Base-by-base conservation (phyloP, 2,329 filamentous ascomycete genomes). In the Penicillium sp. region DNA sequence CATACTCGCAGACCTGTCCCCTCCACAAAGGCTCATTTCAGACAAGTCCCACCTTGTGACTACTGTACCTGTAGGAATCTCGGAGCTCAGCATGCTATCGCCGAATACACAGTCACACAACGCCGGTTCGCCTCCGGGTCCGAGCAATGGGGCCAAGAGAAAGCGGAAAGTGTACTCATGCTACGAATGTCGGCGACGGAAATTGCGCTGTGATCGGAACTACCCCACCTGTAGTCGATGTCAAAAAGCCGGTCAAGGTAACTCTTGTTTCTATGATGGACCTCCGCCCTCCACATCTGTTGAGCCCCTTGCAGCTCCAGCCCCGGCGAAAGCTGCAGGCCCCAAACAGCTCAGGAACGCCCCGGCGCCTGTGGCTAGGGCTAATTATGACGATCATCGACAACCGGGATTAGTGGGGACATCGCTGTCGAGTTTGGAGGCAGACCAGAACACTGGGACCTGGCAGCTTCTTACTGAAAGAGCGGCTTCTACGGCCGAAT, bases 221-320 rank as follows among this genome's bases (percentile, higher is more conserved):
- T 47, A 58, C 6, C 64, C 64, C 14, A 50, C 61, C 1, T 66
- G 64, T 31, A 48, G 52, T 31, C 59, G 64, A 23, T 66, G 64
- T 54, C 54, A 39, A 10, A 33, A 53, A 27, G 21, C 33, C 27
- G 39, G 33, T 19, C 29, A 50, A 14, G n/a, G 19, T 7, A 16
- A 13, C 16, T 31, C 50, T 19, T 53, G 50, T 23, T 25, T 37
- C n/a, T 53, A 53, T 37, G 50, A 53, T 53, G 50, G 19, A 29
- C 50, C 42, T 5, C 50, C 50, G 23, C 48, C 50, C 46, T 53
- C 43, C n/a, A 25, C 23, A 33, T 50, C 42, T 27, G 37, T 23
- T 11, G 31, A 44, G 29, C 29, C 55, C 19, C 19, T 31, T 16
- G 19, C 44, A 52, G 16, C 21, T 21, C 21, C 23, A 49, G 31